These are phyloP conservation scores for Apiospora aurea DNA, from an alignment of 2,329 filamentous ascomycete species.

Conservation along the genomic window DNA sequence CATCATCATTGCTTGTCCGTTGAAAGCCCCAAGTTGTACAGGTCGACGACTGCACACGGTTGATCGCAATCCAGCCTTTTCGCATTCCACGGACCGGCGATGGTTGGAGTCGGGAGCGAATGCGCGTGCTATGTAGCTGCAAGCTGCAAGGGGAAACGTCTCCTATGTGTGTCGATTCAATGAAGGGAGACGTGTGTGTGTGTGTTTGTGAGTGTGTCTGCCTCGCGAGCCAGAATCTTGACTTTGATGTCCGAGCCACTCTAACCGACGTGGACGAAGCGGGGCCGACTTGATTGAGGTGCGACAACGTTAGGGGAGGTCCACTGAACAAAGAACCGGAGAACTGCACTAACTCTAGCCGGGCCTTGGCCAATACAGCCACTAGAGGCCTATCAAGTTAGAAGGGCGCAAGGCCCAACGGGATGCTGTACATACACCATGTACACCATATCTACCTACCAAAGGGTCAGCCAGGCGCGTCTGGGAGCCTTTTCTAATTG, in stretches of 20 bases:
- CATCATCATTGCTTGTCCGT: neutral
- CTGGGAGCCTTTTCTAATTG: too few relatives aligned
- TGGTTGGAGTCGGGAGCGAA: neutral
- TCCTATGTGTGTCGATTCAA: neutral
- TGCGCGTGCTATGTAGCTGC: neutral
- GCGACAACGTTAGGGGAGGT: conserved; percentile 1
- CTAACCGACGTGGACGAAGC: conserved; percentile 14
- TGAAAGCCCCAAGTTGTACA: neutral
- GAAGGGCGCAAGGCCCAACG: neutral
- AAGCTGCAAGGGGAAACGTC: neutral
- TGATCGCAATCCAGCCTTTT: conserved; percentile 8
- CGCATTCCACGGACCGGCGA: neutral
- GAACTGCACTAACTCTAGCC: conserved; percentile 12
- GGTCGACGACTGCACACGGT: neutral
- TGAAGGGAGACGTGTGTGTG: neutral
- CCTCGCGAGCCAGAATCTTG: neutral
- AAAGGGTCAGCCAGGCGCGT: too few relatives aligned
- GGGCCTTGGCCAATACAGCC: neutral
- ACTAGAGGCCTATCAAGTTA: neutral
- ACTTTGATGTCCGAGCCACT: conserved; percentile 9
- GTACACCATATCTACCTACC: too few relatives aligned
- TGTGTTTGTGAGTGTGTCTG: neutral
- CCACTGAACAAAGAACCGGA: conserved; percentile 25
- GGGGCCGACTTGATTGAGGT: neutral
- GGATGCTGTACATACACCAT: neutral